Evolutionary conservation across 352 stramenopile species (phyloP).

Genomic region (Phytophthora melonis): DNA sequence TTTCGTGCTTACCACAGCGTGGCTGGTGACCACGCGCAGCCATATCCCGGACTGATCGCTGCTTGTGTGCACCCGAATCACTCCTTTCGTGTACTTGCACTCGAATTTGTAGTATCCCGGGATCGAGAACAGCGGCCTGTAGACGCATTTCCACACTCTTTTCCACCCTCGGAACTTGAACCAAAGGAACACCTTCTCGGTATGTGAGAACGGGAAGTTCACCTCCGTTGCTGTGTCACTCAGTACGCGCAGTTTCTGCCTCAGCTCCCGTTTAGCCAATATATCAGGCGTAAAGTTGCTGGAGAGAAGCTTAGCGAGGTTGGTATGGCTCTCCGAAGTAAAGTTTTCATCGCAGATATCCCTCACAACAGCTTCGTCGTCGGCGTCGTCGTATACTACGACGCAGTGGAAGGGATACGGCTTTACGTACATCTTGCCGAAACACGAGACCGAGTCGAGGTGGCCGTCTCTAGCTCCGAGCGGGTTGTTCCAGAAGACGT

Average conservation of each 20-base stretch:
- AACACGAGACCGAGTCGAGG: background rate
- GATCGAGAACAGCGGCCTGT: background rate
- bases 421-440: background rate
- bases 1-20: background rate
- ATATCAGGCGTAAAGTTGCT: conserved; percentile 1
- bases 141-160: background rate
- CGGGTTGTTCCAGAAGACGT: background rate
- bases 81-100: conserved; percentile 1
- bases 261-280: background rate
- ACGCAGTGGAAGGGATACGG: conserved; percentile 2
- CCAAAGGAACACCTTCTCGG: background rate
- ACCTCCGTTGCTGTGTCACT: background rate
- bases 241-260: background rate
- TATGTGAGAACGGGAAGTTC: background rate
- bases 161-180: conserved; percentile 1
- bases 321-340: background rate
- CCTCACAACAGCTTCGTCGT: background rate
- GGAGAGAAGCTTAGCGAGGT: background rate
- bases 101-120: background rate
- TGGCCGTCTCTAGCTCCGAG: background rate
- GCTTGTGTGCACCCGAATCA: conserved; percentile 4
- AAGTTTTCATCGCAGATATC: background rate
- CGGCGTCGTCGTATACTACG: background rate
- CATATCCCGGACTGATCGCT: background rate
- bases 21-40: background rate